Evolutionary conservation across 768 basidiomycete genomes (phyloP), one percentile per base, ranked within the genome.

Genomic region (Clitopilus passeckerianus): DNA sequence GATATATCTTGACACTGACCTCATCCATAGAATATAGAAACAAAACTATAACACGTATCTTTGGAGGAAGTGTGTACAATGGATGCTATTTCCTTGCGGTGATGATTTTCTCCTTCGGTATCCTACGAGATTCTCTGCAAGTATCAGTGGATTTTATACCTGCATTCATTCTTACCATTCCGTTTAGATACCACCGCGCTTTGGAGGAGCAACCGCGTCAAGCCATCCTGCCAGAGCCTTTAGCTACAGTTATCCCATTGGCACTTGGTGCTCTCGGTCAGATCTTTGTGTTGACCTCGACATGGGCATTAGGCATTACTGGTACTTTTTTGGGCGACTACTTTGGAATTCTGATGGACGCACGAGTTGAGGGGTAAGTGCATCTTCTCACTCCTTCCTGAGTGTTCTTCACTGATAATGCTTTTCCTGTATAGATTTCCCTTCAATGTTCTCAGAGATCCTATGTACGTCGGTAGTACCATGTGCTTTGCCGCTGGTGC

Each of bases 391-490:
- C 20, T 44, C 16, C 35, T 30, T 18, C 37, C 15, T 61, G 18
- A 46, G 37, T 5, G 10, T 27, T 30, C 22, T 5, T 10, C 4
- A 44, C 34, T 27, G 6, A 23, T 23, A 27, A 12, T 53, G 43
- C 33, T n/a, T 10, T 41, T 18, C 6, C 22, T 4, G 6, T 10
- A 52, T 60, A 83, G 82, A 20, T 99, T 99, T 79, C 96, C 96
- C 0, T 99, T 98, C 81, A 96, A 96, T 70, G 82, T 97, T 53
- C 79, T 95, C 43, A 80, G 84, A 18, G 89, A 97, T 71, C 96
- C 96, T 0, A 99, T 99, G 96, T 98, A 99, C 69, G 90, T 94
- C 52, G 96, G 96, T 7, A 93, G 90, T 68, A 95, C 94, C 5
- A 75, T 99, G 77, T 91, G 87, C 70, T 98, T 98, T 75, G 74